These are phyloP conservation scores for Nemania abortiva DNA, from an alignment of 2,329 filamentous ascomycete genomes.

Conservation along the genomic window DNA sequence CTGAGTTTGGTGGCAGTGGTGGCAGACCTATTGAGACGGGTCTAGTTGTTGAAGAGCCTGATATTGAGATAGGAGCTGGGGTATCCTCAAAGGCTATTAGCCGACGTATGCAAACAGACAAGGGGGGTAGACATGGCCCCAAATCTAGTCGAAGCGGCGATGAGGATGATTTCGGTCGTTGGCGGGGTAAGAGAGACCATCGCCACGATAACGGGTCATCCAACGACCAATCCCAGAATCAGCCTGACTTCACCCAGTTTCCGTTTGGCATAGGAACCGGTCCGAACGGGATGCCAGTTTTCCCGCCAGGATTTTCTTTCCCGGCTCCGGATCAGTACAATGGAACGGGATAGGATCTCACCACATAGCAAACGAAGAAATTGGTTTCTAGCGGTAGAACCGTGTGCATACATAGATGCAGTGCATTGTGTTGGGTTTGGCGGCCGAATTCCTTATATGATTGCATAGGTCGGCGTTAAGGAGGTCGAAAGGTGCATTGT, in stretches of 20 bases:
- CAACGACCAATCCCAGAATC: constrained; percentile 39
- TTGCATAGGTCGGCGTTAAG: constrained; percentile 38
- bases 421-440: constrained; percentile 12
- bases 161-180: constrained; percentile 46
- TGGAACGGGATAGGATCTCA: constrained; percentile 17
- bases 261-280: constrained; percentile 60
- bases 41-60: constrained; percentile 94
- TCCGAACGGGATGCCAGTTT: constrained; percentile 64
- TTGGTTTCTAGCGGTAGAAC: background rate
- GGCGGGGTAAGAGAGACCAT: constrained; percentile 48
- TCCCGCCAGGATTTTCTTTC: constrained; percentile 60
- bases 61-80: constrained; percentile 97
- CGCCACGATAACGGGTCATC: constrained; percentile 49
- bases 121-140: constrained; percentile 72
- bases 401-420: constrained; percentile 5
- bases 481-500: constrained; percentile 3
- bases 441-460: constrained; percentile 22
- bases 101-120: constrained; percentile 76
- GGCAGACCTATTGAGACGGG: constrained; percentile 83
- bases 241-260: constrained; percentile 52
- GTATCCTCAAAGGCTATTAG: constrained; percentile 92
- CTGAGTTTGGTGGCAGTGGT: constrained; percentile 92
- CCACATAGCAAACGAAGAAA: background rate
- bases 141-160: constrained; percentile 66
- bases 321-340: constrained; percentile 49